Conservation (phyloP, 495 filamentous ascomycete species). For the Aspergillus incahuasiensis region DNA sequence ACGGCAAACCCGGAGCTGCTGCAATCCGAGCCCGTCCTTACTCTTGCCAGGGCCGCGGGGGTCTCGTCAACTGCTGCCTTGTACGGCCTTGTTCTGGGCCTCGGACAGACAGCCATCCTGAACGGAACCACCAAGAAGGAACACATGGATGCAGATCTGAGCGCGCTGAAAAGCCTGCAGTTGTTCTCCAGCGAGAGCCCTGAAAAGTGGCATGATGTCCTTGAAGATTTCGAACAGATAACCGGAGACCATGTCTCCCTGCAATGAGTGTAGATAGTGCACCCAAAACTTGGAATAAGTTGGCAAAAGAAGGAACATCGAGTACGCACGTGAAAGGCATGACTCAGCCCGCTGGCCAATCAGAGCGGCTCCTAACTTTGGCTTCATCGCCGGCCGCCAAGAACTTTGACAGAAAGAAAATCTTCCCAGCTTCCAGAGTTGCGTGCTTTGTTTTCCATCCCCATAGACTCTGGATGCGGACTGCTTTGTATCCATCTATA, state of each 20-base stretch:
- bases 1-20: slow-evolving; percentile 63
- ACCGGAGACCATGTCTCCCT: slow-evolving; percentile 38
- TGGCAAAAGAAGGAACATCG: too few relatives aligned
- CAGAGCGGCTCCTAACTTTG: slow-evolving; percentile 11
- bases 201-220: slow-evolving; percentile 40
- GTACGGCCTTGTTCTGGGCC: slow-evolving; percentile 62
- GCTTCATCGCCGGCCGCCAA: slow-evolving; percentile 22
- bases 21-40: slow-evolving; percentile 44
- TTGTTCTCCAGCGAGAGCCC: slow-evolving; percentile 40
- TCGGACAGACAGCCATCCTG: slow-evolving; percentile 55
- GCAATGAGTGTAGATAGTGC: not conserved
- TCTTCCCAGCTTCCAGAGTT: slow-evolving; percentile 3
- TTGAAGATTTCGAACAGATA: slow-evolving; percentile 42
- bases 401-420: slow-evolving; percentile 13
- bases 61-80: slow-evolving; percentile 54
- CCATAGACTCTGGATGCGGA: not conserved
- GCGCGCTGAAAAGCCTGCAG: slow-evolving; percentile 46
- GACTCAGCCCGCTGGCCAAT: slow-evolving; percentile 19
- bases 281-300: too few relatives aligned
- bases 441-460: not conserved
- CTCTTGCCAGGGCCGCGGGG: slow-evolving; percentile 41
- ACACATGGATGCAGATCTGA: slow-evolving; percentile 64
- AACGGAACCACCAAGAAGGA: slow-evolving; percentile 63
- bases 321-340: not conserved
- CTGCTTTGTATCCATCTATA: not conserved